Evolutionary conservation across 1,139 yeast genomes (phyloP).

Genomic region (Eremothecium gossypii): DNA sequence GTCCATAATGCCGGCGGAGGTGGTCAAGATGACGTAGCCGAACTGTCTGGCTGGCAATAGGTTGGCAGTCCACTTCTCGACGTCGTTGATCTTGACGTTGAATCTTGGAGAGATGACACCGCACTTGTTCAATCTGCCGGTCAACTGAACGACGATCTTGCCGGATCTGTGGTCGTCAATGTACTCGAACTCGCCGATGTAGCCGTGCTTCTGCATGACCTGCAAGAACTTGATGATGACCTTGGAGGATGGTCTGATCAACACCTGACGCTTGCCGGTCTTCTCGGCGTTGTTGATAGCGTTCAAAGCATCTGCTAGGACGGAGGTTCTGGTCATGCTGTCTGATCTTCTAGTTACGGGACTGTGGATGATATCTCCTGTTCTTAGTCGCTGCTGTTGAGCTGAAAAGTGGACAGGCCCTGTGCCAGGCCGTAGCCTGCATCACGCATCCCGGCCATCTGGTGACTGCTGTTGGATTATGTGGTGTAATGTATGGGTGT

Average conservation of each 20-base stretch:
- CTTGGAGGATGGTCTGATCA: slow-evolving; percentile 98
- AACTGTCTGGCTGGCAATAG: slow-evolving; percentile 98
- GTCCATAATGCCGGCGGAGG: slow-evolving; percentile 99
- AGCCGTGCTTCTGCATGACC: slow-evolving; percentile 98
- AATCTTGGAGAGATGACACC: slow-evolving; percentile 98
- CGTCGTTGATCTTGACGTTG: slow-evolving; percentile 86
- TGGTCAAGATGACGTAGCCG: slow-evolving; percentile 93
- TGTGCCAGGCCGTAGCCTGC: no score
- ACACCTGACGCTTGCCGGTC: slow-evolving; percentile 98
- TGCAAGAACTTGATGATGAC: slow-evolving; percentile 93
- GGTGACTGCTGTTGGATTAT: no score
- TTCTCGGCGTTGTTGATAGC: slow-evolving; percentile 99
- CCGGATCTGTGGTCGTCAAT: slow-evolving; percentile 99
- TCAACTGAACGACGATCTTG: slow-evolving; percentile 90
- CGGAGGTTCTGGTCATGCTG: slow-evolving; percentile 96
- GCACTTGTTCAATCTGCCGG: slow-evolving; percentile 97
- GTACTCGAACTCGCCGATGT: slow-evolving; percentile 98
- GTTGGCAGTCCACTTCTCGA: slow-evolving; percentile 97
- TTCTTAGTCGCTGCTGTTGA: no score
- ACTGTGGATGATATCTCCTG: no score
- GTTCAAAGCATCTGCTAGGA: slow-evolving; percentile 97
- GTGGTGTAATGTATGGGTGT: no score
- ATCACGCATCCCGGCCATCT: no score
- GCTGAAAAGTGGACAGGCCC: neutral
- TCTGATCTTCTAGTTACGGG: neutral